phyloP scores from a whole-genome alignment of 2,329 filamentous ascomycete genomes.

The Monosporascus cannonballus region DNA sequence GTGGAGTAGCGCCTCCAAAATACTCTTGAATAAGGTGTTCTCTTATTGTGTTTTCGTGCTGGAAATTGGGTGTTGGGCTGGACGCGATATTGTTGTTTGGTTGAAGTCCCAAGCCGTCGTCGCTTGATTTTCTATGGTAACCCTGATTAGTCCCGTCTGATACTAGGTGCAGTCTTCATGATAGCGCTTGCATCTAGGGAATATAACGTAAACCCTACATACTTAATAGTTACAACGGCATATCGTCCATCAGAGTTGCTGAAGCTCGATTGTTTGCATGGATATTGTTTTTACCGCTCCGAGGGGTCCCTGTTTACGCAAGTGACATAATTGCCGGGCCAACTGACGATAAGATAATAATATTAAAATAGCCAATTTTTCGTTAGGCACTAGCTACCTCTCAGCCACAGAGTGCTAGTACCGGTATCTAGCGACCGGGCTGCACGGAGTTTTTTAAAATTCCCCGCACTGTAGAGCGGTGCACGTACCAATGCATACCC shows the following conservation, averaged over 20 bases:
- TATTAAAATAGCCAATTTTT: too few relatives aligned
- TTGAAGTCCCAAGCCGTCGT: constrained; percentile 24
- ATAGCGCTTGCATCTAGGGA: not conserved
- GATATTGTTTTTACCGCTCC: not conserved
- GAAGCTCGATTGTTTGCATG: too few relatives aligned
- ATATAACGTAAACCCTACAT: too few relatives aligned
- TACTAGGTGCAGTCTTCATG: not conserved
- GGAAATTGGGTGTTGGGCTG: constrained; percentile 14
- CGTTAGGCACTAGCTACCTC: too few relatives aligned
- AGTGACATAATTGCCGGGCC: constrained; percentile 2
- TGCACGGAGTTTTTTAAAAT: too few relatives aligned
- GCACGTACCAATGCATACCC: too few relatives aligned
- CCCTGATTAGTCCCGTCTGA: constrained; percentile 3
- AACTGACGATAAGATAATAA: not conserved
- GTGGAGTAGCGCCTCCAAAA: not conserved
- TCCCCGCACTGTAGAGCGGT: too few relatives aligned
- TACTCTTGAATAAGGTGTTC: not conserved
- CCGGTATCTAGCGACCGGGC: too few relatives aligned
- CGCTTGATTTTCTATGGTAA: constrained; percentile 23
- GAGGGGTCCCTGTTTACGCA: not conserved
- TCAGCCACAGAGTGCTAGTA: too few relatives aligned
- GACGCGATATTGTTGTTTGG: constrained; percentile 25
- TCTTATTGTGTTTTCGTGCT: constrained; percentile 4
- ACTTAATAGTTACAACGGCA: too few relatives aligned
- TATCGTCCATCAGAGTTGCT: too few relatives aligned